phyloP scores from a whole-genome alignment of 805 yeast species.

The Blastobotrys peoriensis region DNA sequence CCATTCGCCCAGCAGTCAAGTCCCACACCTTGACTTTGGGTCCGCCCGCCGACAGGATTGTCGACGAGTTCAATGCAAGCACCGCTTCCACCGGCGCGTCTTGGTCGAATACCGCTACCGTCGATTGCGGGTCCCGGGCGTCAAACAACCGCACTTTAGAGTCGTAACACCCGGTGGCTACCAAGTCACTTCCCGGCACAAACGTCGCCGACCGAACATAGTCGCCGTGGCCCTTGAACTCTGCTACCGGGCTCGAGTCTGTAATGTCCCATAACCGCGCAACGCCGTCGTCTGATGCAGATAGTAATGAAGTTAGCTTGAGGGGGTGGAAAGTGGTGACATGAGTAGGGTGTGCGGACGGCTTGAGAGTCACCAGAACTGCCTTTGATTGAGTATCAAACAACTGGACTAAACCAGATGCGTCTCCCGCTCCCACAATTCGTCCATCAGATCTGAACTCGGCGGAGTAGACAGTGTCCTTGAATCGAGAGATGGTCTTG shows the following conservation, averaged over 20 bases:
- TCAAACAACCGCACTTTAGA: constrained; percentile 81
- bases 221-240: constrained; percentile 73
- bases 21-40: constrained; percentile 89
- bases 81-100: constrained; percentile 81
- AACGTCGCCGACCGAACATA: constrained; percentile 79
- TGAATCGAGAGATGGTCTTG: constrained; percentile 80
- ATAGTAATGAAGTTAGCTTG: constrained; percentile 63
- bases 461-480: constrained; percentile 87
- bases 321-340: constrained; percentile 89
- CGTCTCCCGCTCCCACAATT: constrained; percentile 89
- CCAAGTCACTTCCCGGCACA: constrained; percentile 66
- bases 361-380: constrained; percentile 70
- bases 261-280: constrained; percentile 88
- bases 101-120: constrained; percentile 61
- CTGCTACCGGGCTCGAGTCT: constrained; percentile 64
- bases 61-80: constrained; percentile 66
- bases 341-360: constrained; percentile 83
- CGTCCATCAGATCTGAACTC: constrained; percentile 90
- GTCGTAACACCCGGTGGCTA: constrained; percentile 94
- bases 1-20: constrained; percentile 64
- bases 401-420: constrained; percentile 85
- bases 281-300: constrained; percentile 87
- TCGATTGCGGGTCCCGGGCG: constrained; percentile 48
- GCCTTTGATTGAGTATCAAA: constrained; percentile 82
- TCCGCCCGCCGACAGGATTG: constrained; percentile 77